Percentiles rank a stretch among this genome's conserved stretches.
Conservation (phyloP, 2,329 filamentous ascomycete species). For the Fusarium concolor region DNA sequence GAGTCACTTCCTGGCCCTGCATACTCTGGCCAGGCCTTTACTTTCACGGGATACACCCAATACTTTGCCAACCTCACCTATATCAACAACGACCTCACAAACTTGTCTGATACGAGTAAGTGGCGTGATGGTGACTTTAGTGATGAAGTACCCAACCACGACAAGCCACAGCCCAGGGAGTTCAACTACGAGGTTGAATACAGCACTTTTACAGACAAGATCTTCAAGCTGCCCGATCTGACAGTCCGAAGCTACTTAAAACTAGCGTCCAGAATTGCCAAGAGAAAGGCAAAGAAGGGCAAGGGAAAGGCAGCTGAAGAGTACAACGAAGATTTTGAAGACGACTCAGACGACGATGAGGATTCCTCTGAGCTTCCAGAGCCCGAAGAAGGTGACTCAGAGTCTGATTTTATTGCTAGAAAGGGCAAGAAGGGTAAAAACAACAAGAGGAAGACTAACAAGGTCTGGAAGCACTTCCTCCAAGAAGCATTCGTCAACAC, state of each 20-base stretch:
- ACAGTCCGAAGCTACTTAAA: conserved; percentile 85
- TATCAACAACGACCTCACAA: conserved; percentile 78
- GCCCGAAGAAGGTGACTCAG: conserved; percentile 39
- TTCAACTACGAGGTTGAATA: conserved; percentile 89
- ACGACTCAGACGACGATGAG: conserved; percentile 45
- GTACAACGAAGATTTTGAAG: conserved; percentile 40
- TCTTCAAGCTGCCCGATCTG: conserved; percentile 82
- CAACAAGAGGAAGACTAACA: conserved; percentile 66
- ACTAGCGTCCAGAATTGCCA: conserved; percentile 82
- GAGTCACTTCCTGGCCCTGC: conserved; percentile 84
- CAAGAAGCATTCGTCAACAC: conserved; percentile 83
- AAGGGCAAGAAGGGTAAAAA: conserved; percentile 53
- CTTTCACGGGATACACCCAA: conserved; percentile 84
- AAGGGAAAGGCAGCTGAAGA: conserved; percentile 39
- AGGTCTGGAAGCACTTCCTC: conserved; percentile 83
- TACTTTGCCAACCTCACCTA: conserved; percentile 94
- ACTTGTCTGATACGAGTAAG: conserved; percentile 52
- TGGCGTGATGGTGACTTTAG: conserved; percentile 75
- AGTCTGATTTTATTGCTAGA: conserved; percentile 17
- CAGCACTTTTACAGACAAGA: conserved; percentile 79
- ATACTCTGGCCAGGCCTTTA: conserved; percentile 86
- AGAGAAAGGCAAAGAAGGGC: conserved; percentile 40
- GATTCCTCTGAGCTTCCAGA: conserved; percentile 30
- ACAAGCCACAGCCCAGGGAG: conserved; percentile 67
- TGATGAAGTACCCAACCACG: conserved; percentile 63